Base-by-base conservation (phyloP, 2,329 filamentous ascomycete species). In the Diplodia mutila region DNA sequence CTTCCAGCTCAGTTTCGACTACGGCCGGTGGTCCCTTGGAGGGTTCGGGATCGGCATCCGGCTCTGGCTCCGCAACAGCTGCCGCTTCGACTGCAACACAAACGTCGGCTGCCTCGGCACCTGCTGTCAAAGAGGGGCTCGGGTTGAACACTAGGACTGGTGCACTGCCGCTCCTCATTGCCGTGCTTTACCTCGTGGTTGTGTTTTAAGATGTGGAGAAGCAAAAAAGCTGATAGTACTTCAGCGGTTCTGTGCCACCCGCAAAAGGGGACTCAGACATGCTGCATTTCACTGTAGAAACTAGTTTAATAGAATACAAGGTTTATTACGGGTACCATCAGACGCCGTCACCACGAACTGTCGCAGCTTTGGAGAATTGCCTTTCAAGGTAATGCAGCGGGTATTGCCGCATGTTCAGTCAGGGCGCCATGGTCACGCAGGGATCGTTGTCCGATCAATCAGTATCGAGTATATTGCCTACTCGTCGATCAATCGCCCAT, bases 281-380 rank as follows among this genome's bases (percentile, higher is more conserved):
- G 2, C 5, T 32, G 23, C 11, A 46, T 11, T 49, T 61, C 57
- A 4, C 34, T 49, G 42, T 61, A 61, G 39, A 61, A 49, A 49
- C 11, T 54, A 49, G 39, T 61, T 61, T 61, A 49, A 61, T 61
- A n/a, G 37, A 61, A 42, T 61, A 61, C 25, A 61, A 27, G 57
- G 21, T 61, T 61, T 61, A 61, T 48, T 49, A 32, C 32, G 18
- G 42, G 23, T 18, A 42, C n/a, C 11, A 11, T n/a, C 18, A 34
- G n/a, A 16, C 18, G 23, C 29, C 25, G 5, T 49, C 21, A 2
- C 21, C 57, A 49, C n/a, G 16, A 27, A 14, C 14, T 18, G 23
- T n/a, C 48, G n/a, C 49, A 61, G 42, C 16, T 49, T 48, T 39
- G 11, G 9, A 21, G 4, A 48, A 48, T 49, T 49, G 21, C 42